Conservation (phyloP, 192 early-diverging fungal species). For the Backusella parvicylindrica region DNA sequence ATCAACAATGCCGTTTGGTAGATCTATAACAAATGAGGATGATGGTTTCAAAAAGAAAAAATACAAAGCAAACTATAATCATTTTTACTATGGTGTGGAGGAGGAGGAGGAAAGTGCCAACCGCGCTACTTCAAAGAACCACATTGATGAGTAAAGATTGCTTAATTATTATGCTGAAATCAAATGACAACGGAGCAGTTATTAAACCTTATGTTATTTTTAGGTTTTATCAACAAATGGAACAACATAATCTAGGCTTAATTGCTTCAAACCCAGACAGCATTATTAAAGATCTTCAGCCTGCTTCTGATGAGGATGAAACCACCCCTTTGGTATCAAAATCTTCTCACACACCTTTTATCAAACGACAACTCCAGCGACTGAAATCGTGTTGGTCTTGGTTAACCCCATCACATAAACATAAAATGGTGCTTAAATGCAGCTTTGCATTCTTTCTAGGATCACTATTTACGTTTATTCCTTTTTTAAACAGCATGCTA, state of each 20-base stretch:
- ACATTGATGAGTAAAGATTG: background rate
- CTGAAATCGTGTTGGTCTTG: background rate
- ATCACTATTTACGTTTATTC: constrained; percentile 63
- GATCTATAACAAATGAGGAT: background rate
- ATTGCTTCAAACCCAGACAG: background rate
- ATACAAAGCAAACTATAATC: constrained; percentile 6
- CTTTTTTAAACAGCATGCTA: constrained; percentile 44
- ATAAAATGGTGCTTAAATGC: constrained; percentile 51
- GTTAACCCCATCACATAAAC: background rate
- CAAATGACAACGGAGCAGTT: constrained; percentile 1
- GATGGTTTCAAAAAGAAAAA: background rate
- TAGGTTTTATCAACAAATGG: constrained; percentile 10
- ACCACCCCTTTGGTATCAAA: background rate
- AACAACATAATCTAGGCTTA: background rate
- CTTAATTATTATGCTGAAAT: background rate
- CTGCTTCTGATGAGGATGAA: background rate
- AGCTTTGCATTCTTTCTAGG: constrained; percentile 61
- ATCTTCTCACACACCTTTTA: background rate
- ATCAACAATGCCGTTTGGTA: constrained; percentile 23
- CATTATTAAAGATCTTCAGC: constrained; percentile 5
- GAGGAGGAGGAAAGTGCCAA: background rate
- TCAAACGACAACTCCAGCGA: background rate
- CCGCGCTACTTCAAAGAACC: background rate
- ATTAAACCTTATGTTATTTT: background rate
- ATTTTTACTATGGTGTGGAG: background rate